Conservation (phyloP, 495 filamentous ascomycete genomes). For the Penicillium flavigenum region DNA sequence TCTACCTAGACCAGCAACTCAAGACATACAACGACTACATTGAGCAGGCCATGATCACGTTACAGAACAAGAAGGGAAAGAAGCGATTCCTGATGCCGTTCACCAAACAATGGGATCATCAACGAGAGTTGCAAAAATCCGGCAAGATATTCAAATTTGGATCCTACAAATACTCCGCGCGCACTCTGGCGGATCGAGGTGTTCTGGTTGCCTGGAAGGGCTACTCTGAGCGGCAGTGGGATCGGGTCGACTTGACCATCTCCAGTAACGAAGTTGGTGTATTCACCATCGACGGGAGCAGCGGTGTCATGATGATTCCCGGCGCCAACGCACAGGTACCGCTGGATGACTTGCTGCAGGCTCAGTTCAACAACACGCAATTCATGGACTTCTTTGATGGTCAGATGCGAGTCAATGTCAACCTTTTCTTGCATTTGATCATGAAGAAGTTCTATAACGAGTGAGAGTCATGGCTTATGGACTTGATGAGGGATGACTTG, state of each 20-base stretch:
- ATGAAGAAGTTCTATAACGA: conserved; percentile 97
- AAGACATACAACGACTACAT: conserved; percentile 99
- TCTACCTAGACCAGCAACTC: conserved; percentile 88
- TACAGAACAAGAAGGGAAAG: conserved; percentile 96
- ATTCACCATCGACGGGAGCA: conserved; percentile 88
- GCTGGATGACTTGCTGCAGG: conserved; percentile 91
- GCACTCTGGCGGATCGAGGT: conserved; percentile 86
- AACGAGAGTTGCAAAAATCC: conserved; percentile 85
- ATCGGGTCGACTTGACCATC: conserved; percentile 90
- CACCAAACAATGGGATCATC: conserved; percentile 98
- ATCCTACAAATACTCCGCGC: conserved; percentile 92
- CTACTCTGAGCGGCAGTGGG: conserved; percentile 81
- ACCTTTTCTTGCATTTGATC: conserved; percentile 89
- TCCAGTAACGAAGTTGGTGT: conserved; percentile 92
- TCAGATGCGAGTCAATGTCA: conserved; percentile 85
- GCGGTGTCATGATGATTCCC: conserved; percentile 91
- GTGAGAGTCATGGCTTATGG: conserved; percentile 30
- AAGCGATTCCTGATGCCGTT: conserved; percentile 94
- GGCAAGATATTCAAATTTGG: conserved; percentile 96
- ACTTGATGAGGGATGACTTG: conserved; percentile 29
- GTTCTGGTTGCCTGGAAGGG: conserved; percentile 88
- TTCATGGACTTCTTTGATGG: conserved; percentile 94
- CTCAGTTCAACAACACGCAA: conserved; percentile 93
- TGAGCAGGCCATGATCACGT: conserved; percentile 97
- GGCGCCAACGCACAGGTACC: conserved; percentile 88